Percentiles rank a stretch among this genome's conserved stretches.
Evolutionary conservation across 129 eudicot genomes (phyloP).

Genomic region (Saussurea involucrata): DNA sequence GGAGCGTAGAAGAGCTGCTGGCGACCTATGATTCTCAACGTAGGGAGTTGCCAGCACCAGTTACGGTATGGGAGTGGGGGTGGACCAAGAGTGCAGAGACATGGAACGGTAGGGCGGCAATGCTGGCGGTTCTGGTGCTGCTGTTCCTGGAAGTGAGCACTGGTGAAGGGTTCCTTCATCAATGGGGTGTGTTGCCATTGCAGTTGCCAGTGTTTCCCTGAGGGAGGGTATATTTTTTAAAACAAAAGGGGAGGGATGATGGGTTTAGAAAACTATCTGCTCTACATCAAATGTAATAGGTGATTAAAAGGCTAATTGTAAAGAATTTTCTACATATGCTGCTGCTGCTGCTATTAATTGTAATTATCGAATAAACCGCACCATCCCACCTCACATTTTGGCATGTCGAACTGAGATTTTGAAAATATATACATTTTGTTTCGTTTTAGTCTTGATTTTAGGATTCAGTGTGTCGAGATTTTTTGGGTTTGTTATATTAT

Average conservation of each 20-base stretch:
- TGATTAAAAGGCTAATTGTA: constrained; percentile 20
- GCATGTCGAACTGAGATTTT: constrained; percentile 8
- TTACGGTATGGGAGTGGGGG: constrained; percentile 97
- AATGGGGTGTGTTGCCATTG: constrained; percentile 85
- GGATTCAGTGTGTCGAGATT: not conserved
- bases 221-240: not conserved
- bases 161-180: constrained; percentile 95
- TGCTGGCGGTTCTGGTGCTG: constrained; percentile 84
- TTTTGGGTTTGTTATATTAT: not conserved
- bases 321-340: constrained; percentile 17
- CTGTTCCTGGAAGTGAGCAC: constrained; percentile 88
- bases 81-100: constrained; percentile 99
- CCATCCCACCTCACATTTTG: constrained; percentile 19
- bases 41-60: constrained; percentile 88
- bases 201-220: constrained; percentile 36
- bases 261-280: constrained; percentile 6
- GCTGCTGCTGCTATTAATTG: constrained; percentile 13
- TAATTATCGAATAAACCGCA: constrained; percentile 27
- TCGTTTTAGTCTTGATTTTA: not conserved
- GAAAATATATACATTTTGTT: not conserved
- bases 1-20: constrained; percentile 92
- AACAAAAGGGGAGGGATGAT: not conserved
- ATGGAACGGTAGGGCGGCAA: constrained; percentile 96
- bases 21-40: constrained; percentile 96
- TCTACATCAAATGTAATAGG: constrained; percentile 13